Conservation (phyloP, 208 protist species). For the Kentomonas sorsogonicus region DNA sequence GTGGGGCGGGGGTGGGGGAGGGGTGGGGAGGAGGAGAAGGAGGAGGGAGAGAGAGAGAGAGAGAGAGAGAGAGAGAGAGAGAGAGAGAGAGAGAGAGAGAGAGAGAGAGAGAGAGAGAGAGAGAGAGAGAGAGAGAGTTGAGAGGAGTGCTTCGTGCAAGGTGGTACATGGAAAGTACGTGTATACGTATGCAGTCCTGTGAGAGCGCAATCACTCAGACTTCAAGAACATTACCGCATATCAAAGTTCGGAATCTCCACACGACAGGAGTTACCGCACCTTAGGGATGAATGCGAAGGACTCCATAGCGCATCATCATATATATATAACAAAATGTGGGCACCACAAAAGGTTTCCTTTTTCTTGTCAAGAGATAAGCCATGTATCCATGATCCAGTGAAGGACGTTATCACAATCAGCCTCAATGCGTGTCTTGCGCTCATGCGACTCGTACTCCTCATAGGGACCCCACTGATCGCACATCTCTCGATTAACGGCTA, state of each 20-base stretch:
- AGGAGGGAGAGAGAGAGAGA: neutral
- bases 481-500: no score
- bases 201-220: neutral
- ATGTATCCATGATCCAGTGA: no score
- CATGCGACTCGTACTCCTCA: no score
- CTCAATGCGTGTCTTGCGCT: no score
- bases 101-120: neutral
- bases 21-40: neutral
- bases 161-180: neutral
- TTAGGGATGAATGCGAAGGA: neutral
- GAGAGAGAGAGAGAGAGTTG: neutral
- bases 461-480: no score
- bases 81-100: neutral
- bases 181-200: neutral
- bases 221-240: neutral
- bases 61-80: slow-evolving; percentile 1
- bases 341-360: neutral
- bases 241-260: neutral
- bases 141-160: neutral
- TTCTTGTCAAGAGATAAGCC: no score
- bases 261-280: neutral
- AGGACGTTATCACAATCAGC: no score
- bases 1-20: neutral
- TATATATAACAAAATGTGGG: neutral
- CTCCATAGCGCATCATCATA: neutral